Conservation (phyloP, 495 filamentous ascomycete species). For the Penicillium salamii region DNA sequence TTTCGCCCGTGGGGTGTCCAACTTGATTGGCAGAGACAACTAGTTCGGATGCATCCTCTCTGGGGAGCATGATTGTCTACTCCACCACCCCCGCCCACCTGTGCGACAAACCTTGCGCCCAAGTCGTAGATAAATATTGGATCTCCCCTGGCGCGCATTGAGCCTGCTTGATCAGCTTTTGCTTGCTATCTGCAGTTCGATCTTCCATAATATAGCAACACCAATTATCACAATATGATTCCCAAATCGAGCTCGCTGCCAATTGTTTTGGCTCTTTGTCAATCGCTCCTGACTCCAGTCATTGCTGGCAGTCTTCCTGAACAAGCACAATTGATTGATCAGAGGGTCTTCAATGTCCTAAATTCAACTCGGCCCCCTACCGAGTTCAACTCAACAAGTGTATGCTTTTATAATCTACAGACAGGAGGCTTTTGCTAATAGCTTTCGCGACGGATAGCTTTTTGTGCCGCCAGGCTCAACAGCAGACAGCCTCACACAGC, state of each 20-base stretch:
- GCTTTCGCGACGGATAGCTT: neutral
- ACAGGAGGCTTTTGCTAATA: neutral
- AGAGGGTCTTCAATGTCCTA: constrained; percentile 19
- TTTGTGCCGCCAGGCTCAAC: constrained; percentile 20
- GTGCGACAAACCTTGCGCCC: neutral
- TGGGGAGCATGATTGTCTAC: neutral
- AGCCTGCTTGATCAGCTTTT: too few species aligned
- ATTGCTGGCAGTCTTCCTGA: constrained; percentile 8
- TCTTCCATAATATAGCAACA: neutral
- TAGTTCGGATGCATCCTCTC: neutral
- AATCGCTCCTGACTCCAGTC: neutral
- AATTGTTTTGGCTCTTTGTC: neutral
- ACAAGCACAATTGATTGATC: constrained; percentile 19
- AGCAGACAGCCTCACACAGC: constrained; percentile 25
- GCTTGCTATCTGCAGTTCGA: too few species aligned
- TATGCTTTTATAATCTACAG: neutral
- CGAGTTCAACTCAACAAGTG: constrained; percentile 18
- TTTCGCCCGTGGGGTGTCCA: neutral
- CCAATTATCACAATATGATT: neutral
- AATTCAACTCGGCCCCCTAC: constrained; percentile 12
- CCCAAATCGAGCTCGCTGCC: neutral
- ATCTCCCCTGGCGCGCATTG: too few species aligned
- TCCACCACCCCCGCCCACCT: neutral
- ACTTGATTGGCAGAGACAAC: neutral
- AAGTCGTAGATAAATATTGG: neutral